phyloP scores from a whole-genome alignment of 78 protist genomes.

The Guillardia theta region DNA sequence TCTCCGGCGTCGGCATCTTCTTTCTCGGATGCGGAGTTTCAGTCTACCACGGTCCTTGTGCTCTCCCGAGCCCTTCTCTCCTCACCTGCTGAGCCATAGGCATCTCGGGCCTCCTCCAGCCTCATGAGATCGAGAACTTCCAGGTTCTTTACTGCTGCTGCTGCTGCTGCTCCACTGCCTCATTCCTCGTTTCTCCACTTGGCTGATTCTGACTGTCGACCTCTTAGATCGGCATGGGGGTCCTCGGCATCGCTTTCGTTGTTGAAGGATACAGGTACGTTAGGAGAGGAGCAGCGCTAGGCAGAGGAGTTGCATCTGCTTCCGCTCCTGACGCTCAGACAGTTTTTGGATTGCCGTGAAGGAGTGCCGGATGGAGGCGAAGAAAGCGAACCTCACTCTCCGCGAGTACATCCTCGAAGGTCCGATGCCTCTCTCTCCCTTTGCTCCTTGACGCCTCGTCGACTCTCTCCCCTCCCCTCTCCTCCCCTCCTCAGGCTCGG shows the following conservation, averaged over 20 bases:
- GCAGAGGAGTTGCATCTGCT: background rate
- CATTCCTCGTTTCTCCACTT: background rate
- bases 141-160: background rate
- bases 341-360: background rate
- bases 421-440: too few species aligned
- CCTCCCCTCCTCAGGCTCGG: too few species aligned
- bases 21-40: conserved; percentile 63
- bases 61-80: background rate
- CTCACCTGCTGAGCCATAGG: background rate
- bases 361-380: conserved; percentile 41
- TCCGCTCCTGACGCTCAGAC: background rate
- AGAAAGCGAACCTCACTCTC: background rate
- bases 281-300: too few species aligned
- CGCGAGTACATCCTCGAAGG: conserved; percentile 29
- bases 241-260: background rate
- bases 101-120: background rate
- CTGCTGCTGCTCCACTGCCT: background rate
- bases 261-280: conserved; percentile 29
- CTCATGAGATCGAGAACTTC: background rate
- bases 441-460: too few species aligned
- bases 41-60: conserved; percentile 46
- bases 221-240: background rate
- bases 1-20: conserved; percentile 63
- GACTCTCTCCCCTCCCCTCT: too few species aligned
- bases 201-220: too few species aligned